These are phyloP conservation scores for Arthroderma sp. DNA, from an alignment of 2,329 filamentous ascomycete species.

Conservation along the genomic window DNA sequence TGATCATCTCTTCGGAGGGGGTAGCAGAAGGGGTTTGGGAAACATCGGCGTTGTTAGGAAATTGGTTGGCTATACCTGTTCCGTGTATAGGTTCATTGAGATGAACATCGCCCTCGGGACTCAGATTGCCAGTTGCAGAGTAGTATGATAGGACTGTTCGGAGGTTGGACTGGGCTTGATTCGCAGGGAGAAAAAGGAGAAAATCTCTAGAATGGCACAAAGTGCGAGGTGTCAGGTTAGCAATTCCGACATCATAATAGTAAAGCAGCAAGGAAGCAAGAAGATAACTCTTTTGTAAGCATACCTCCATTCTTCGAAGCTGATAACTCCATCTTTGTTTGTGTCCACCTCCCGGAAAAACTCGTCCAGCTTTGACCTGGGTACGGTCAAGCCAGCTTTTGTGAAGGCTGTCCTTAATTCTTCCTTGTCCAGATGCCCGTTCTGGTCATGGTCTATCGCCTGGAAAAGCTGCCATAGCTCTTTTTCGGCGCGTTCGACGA, in stretches of 20 bases:
- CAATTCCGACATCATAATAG: neutral
- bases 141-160: constrained; percentile 83
- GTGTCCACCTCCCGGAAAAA: constrained; percentile 86
- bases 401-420: constrained; percentile 71
- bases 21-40: constrained; percentile 29
- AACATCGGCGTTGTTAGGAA: constrained; percentile 23
- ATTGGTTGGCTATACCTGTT: constrained; percentile 58
- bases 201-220: constrained; percentile 54
- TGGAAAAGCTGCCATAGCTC: constrained; percentile 73
- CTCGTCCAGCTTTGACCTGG: constrained; percentile 59
- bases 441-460: constrained; percentile 71
- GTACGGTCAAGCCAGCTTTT: constrained; percentile 63
- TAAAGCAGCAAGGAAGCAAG: neutral
- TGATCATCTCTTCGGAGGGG: constrained; percentile 3
- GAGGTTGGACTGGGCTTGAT: constrained; percentile 50
- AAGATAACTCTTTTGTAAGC: constrained; percentile 21
- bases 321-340: constrained; percentile 77
- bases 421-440: constrained; percentile 74
- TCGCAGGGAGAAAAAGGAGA: constrained; percentile 66
- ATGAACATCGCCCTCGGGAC: constrained; percentile 83
- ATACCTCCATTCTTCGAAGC: constrained; percentile 93
- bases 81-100: constrained; percentile 86
- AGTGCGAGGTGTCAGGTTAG: neutral
- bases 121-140: constrained; percentile 75
- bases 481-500: constrained; percentile 75